phyloP scores from a whole-genome alignment of 108 stramenopile species.

The Fragilaria radians region DNA sequence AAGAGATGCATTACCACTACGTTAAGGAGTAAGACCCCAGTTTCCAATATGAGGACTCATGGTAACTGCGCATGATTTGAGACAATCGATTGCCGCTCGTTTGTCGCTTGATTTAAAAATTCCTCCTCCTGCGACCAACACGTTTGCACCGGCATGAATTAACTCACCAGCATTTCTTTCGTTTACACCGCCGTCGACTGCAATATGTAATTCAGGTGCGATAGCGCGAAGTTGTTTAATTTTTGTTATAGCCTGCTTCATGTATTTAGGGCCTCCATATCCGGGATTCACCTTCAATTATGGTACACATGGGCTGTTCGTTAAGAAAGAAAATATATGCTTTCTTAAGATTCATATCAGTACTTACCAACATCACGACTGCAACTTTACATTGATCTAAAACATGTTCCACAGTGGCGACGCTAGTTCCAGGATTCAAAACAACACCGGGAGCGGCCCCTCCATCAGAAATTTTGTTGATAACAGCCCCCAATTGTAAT shows the following conservation, averaged over 20 bases:
- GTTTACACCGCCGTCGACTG: conserved; percentile 55
- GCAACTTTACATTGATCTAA: conserved; percentile 34
- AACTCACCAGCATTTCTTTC: conserved; percentile 38
- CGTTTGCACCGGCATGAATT: conserved; percentile 56
- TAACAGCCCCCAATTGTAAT: conserved; percentile 21
- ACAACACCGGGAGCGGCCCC: conserved; percentile 43
- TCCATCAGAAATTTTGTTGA: conserved; percentile 19
- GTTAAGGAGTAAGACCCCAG: not conserved
- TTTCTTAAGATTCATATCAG: no score
- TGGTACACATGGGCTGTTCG: no score
- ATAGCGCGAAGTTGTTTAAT: conserved; percentile 27
- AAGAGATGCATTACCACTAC: no score
- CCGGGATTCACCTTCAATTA: conserved; percentile 52
- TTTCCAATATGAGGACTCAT: not conserved
- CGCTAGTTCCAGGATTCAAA: conserved; percentile 50
- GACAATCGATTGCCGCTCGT: conserved; percentile 14
- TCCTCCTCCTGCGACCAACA: conserved; percentile 56
- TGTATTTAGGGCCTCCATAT: conserved; percentile 58
- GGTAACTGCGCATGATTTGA: not conserved
- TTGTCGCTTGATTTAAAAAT: conserved; percentile 42
- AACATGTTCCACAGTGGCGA: conserved; percentile 25
- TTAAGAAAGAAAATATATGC: no score
- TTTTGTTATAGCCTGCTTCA: conserved; percentile 45
- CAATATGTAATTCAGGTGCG: conserved; percentile 32
- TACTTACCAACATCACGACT: conserved; percentile 49